Conservation (phyloP, 2,329 filamentous ascomycete species). For the Pseudonectria buxi region DNA sequence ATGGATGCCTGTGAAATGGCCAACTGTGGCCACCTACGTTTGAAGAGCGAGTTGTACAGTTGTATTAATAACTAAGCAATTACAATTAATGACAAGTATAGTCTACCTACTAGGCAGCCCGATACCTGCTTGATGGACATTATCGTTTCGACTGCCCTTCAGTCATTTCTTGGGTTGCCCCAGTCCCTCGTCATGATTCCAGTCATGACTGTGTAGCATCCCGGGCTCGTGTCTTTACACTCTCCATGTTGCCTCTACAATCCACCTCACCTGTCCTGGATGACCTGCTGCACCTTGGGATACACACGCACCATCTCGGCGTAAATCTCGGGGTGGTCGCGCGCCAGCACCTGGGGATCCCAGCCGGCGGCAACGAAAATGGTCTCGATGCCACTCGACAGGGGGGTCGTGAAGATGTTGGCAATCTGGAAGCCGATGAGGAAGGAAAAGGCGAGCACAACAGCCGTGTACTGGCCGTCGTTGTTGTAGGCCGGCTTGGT, state of each 20-base stretch:
- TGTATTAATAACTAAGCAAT: no score
- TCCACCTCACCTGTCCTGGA: conserved; percentile 36
- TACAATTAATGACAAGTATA: no score
- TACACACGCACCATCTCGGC: conserved; percentile 73
- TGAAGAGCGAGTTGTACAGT: no score
- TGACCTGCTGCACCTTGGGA: conserved; percentile 72
- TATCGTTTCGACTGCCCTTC: no score
- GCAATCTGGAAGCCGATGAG: conserved; percentile 85
- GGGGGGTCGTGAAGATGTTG: conserved; percentile 81
- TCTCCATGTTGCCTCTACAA: conserved; percentile 16
- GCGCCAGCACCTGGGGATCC: conserved; percentile 67
- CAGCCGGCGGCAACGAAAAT: conserved; percentile 76
- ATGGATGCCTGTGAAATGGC: no score
- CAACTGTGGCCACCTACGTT: no score
- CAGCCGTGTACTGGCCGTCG: conserved; percentile 60
- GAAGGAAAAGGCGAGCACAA: conserved; percentile 80
- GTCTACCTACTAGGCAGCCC: no score
- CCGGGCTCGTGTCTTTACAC: no score
- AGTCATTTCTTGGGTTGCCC: no score
- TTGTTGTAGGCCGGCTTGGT: conserved; percentile 74
- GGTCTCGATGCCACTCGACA: conserved; percentile 83
- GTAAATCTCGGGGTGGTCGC: conserved; percentile 77
- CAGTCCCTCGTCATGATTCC: no score
- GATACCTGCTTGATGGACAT: no score
- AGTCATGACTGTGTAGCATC: no score